phyloP scores from a whole-genome alignment of 257 asterid species.

The Penstemon newberryi region DNA sequence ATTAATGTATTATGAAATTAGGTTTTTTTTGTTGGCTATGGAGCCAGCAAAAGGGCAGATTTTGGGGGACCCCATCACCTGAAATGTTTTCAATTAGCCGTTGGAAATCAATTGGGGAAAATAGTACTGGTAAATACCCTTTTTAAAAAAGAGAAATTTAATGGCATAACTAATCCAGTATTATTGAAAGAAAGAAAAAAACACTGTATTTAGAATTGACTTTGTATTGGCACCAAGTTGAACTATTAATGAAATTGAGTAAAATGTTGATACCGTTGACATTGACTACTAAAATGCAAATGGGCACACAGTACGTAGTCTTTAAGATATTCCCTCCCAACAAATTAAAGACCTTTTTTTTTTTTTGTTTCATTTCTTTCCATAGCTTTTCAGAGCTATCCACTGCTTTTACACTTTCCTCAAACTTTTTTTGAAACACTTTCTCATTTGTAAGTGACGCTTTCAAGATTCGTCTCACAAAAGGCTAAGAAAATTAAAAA shows the following conservation, averaged over 20 bases:
- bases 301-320: background rate
- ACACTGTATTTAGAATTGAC: background rate
- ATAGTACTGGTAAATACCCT: background rate
- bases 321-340: too few relatives aligned
- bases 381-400: too few relatives aligned
- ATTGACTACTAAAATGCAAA: constrained; percentile 23
- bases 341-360: too few relatives aligned
- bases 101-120: constrained; percentile 14
- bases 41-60: constrained; percentile 20
- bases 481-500: too few relatives aligned
- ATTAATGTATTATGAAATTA: too few relatives aligned
- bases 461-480: too few relatives aligned
- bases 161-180: background rate
- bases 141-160: background rate
- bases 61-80: constrained; percentile 27
- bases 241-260: background rate
- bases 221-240: background rate
- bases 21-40: constrained; percentile 7
- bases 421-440: too few relatives aligned
- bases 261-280: background rate
- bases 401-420: too few relatives aligned
- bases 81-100: constrained; percentile 32
- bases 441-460: too few relatives aligned
- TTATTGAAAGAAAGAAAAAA: background rate
- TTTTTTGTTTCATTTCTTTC: too few relatives aligned